Evolutionary conservation across 441 rosid genomes (phyloP), one percentile per base, ranked within the genome.

Genomic region (Capsella rubella): DNA sequence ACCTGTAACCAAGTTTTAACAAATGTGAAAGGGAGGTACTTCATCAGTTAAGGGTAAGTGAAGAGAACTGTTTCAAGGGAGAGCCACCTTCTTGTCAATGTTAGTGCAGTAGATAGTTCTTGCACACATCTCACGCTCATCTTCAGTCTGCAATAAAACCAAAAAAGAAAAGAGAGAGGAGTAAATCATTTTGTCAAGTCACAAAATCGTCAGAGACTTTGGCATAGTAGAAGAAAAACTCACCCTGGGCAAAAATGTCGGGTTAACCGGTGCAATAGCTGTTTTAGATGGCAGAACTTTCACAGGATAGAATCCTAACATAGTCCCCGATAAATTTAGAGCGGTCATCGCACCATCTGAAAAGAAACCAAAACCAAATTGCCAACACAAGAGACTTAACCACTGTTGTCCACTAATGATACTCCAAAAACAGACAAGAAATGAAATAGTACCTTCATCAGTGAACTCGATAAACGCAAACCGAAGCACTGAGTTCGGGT

Each of bases 391-490:
- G 34, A 43, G 27, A 43, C 14, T 62, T 62, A 62, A 43, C 27
- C 27, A 43, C 12, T 43, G 34, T 39, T 8, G 2, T 27, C 3
- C 39, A 28, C 39, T 62, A 37, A 43, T n/a, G 18, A 54, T 14
- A 43, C 52, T 6, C 53, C 67, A 71, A 55, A 55, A 49, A 29
- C 28, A 21, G 34, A 47, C 15, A n/a, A 28, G n/a, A 29, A 29
- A 54, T 37, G 58, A 18, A 35, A 32, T 8, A 47, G 31, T 39
- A 21, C 97, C 96, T 85, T 91, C 90, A 69, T 93, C 90, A 51
- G 90, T 90, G 78, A 93, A 91, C 93, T 91, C 98, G 56, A 93
- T 80, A 74, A 93, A 95, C 32, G 99, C 99, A 82, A 95, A 95
- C n/a, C 97, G 94, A 72, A 95, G 97, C 6, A 95, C 96, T 18